A percentile compares a stretch with the other conserved stretches of the same genome.
phyloP scores from a whole-genome alignment of 2,329 filamentous ascomycete species.

The Arthrobotrys conoides region DNA sequence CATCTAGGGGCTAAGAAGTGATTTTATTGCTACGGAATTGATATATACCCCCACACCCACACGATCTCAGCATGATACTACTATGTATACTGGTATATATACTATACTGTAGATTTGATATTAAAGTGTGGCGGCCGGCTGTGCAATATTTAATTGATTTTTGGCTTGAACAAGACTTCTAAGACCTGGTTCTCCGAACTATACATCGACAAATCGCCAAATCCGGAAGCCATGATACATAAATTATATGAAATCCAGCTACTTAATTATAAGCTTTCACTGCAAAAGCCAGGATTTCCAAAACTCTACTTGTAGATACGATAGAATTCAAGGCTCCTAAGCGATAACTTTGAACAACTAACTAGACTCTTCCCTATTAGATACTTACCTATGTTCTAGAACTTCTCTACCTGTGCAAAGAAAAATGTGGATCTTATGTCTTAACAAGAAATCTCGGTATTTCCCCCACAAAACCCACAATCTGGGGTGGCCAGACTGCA shows the following conservation, averaged over 20 bases:
- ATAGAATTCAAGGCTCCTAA: constrained; percentile 35
- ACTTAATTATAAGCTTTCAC: constrained; percentile 2
- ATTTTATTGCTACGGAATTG: too few species aligned
- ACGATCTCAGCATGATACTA: too few species aligned
- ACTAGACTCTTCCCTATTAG: neutral
- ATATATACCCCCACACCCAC: too few species aligned
- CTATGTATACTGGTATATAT: too few species aligned
- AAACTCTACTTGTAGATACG: neutral
- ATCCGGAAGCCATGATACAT: constrained; percentile 16
- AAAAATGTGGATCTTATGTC: neutral
- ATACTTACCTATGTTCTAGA: too few species aligned
- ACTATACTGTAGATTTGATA: too few species aligned
- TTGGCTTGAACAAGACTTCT: too few species aligned
- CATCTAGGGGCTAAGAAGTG: too few species aligned
- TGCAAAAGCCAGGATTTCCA: neutral
- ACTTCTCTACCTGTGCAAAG: neutral
- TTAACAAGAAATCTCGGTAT: neutral
- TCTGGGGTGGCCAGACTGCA: neutral
- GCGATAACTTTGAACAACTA: constrained; percentile 15
- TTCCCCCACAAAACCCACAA: constrained; percentile 8
- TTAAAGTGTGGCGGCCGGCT: too few species aligned
- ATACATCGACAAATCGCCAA: constrained; percentile 11
- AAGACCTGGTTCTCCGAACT: neutral
- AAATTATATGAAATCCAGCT: neutral
- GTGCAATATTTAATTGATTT: too few species aligned